Evolutionary conservation across 140 eudicot species (phyloP).

Genomic region (Erigeron philadelphicus): DNA sequence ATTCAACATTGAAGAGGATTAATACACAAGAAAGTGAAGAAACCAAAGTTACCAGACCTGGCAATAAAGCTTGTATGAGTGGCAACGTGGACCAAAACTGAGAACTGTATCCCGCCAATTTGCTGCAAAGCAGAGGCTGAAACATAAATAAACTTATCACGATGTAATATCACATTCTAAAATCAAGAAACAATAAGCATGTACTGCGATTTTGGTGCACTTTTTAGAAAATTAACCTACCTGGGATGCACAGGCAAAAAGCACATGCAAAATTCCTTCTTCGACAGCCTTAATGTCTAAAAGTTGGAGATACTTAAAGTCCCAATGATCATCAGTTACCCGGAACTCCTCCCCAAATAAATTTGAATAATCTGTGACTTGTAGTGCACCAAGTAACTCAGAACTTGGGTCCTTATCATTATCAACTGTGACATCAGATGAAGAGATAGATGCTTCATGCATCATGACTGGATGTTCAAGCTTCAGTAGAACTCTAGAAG

Average conservation of each 20-base stretch:
- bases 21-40: slow-evolving; percentile 1
- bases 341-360: slow-evolving; percentile 80
- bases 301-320: slow-evolving; percentile 51
- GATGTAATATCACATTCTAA: not conserved
- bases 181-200: too few relatives aligned
- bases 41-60: slow-evolving; percentile 50
- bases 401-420: slow-evolving; percentile 41
- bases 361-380: slow-evolving; percentile 56
- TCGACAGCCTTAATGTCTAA: slow-evolving; percentile 73
- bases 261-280: slow-evolving; percentile 84
- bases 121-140: slow-evolving; percentile 87
- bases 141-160: slow-evolving; percentile 40
- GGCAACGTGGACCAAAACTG: slow-evolving; percentile 84
- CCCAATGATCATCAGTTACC: slow-evolving; percentile 55
- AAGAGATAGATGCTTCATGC: slow-evolving; percentile 41
- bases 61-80: slow-evolving; percentile 84
- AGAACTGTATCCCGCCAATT: slow-evolving; percentile 63
- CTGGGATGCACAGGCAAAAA: slow-evolving; percentile 90
- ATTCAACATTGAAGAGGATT: slow-evolving; percentile 9
- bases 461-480: slow-evolving; percentile 40
- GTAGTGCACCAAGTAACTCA: slow-evolving; percentile 37
- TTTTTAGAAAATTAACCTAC: slow-evolving; percentile 34
- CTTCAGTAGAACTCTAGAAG: slow-evolving; percentile 61
- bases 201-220: not conserved
- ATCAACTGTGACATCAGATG: slow-evolving; percentile 31